Evolutionary conservation across 345 rosid genomes (phyloP).

Genomic region (Microcos paniculata): DNA sequence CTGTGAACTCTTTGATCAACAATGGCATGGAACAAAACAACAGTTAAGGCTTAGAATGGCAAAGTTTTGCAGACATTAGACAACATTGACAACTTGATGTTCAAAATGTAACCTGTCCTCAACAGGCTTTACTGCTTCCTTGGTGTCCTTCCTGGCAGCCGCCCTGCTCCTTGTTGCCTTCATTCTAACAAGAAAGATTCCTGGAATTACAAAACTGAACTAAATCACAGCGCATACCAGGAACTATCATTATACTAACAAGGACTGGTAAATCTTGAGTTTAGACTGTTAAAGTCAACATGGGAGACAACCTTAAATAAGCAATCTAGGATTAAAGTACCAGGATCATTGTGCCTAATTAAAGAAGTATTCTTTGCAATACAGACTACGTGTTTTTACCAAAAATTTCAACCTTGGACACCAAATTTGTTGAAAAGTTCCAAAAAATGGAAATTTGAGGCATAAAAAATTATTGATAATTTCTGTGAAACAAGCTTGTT

Average conservation of each 20-base stretch:
- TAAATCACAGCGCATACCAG: neutral
- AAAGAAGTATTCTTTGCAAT: neutral
- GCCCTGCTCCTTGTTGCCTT: constrained; percentile 44
- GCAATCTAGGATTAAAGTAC: neutral
- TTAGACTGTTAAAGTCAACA: neutral
- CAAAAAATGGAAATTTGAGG: neutral
- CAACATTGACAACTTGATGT: neutral
- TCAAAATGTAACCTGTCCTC: constrained; percentile 34
- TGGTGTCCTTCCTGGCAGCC: constrained; percentile 34
- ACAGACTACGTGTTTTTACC: neutral
- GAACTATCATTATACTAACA: neutral
- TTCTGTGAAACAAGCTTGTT: constrained; percentile 4
- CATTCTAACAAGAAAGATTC: constrained; percentile 27
- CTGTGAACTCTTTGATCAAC: neutral
- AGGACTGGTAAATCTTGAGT: neutral
- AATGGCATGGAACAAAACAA: neutral
- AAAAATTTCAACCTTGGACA: neutral
- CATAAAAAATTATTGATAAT: neutral
- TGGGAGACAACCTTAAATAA: neutral
- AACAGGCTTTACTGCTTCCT: constrained; percentile 36
- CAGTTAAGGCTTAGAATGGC: neutral
- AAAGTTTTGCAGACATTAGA: neutral
- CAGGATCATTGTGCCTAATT: neutral
- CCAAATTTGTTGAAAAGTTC: neutral
- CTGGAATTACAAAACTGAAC: constrained; percentile 18